Percentiles rank a stretch among this genome's conserved stretches.
phyloP scores from a whole-genome alignment of 78 protist species.

The Dictyostelium firmibasis region DNA sequence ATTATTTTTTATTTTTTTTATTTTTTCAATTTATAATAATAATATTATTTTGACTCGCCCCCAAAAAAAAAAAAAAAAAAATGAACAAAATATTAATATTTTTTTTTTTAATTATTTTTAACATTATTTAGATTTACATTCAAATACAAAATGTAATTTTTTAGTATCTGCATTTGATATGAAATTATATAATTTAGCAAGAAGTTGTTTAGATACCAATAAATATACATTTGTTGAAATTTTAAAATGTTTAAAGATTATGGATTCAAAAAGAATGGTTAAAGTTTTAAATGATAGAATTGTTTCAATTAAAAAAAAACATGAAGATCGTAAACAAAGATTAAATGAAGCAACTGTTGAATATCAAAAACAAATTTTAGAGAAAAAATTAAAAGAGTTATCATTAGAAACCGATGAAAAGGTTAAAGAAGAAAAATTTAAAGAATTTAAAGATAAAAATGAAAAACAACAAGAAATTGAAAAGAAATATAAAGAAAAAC shows the following conservation, averaged over 20 bases:
- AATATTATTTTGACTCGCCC: too few species aligned
- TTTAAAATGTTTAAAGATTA: slow-evolving; percentile 62
- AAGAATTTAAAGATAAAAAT: not conserved
- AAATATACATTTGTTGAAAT: slow-evolving; percentile 72
- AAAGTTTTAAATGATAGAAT: not conserved
- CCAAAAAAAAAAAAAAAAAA: not conserved
- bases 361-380: not conserved
- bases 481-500: not conserved
- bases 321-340: not conserved
- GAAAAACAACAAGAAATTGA: not conserved
- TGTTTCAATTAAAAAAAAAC: not conserved
- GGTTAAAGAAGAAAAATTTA: not conserved
- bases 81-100: not conserved
- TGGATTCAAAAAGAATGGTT: slow-evolving; percentile 67
- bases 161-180: slow-evolving; percentile 24
- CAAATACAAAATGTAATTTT: slow-evolving; percentile 16
- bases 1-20: not conserved
- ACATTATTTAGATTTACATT: slow-evolving; percentile 37
- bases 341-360: not conserved
- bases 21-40: too few species aligned
- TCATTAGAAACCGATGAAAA: not conserved
- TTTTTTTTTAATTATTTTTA: not conserved
- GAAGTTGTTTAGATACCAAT: slow-evolving; percentile 27
- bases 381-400: not conserved
- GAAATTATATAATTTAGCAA: slow-evolving; percentile 3